Percentiles rank a stretch among this genome's conserved stretches.
These are phyloP conservation scores for Cucurbita maxima DNA, from an alignment of 306 rosid species.

Conservation along the genomic window DNA sequence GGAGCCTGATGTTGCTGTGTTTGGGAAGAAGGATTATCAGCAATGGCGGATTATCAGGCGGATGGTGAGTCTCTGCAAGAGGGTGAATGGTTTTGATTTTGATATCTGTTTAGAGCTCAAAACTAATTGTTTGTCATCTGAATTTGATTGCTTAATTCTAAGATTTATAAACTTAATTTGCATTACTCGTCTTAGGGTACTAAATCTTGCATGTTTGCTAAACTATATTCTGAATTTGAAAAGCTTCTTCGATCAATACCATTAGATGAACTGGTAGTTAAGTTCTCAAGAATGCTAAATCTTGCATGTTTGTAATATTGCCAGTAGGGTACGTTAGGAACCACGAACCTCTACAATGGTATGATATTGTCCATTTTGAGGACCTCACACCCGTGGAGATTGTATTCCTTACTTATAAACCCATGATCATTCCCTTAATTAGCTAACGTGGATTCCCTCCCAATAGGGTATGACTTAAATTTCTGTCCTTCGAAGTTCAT, in stretches of 20 bases:
- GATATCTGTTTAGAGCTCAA: background rate
- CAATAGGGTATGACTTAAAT: background rate
- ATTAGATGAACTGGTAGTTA: background rate
- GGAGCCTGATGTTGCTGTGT: constrained; percentile 76
- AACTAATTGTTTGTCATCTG: background rate
- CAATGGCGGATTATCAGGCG: constrained; percentile 65
- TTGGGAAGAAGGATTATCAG: constrained; percentile 95
- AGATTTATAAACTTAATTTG: background rate
- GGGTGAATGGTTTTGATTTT: background rate
- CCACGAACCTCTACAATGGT: no score
- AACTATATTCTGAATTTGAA: background rate
- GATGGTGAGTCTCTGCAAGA: constrained; percentile 29
- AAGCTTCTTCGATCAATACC: background rate
- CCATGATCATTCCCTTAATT: no score
- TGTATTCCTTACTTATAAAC: no score
- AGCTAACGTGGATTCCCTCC: no score
- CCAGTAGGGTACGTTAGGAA: background rate
- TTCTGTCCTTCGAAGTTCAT: background rate
- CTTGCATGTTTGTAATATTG: background rate
- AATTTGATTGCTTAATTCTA: background rate
- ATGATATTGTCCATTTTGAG: no score
- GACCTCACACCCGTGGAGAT: no score
- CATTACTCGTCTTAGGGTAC: background rate
- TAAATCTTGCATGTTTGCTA: background rate
- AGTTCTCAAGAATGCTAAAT: background rate